Conservation (phyloP, 352 stramenopile species). For the Stramenopiles sp. region DNA sequence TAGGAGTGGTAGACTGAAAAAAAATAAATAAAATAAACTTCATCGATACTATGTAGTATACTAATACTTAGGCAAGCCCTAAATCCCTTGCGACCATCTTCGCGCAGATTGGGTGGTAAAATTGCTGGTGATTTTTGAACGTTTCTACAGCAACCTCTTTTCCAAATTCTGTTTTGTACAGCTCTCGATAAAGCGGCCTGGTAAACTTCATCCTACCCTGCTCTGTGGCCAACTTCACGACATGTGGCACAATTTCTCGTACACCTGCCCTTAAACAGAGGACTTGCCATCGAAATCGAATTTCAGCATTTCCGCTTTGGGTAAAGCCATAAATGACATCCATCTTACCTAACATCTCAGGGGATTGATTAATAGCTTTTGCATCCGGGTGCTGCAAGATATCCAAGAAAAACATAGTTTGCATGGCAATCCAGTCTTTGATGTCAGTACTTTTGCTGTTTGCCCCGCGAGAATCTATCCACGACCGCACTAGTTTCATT, state of each 20-base stretch:
- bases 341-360: conserved; percentile 35
- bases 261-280: conserved; percentile 38
- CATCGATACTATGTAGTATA: too few species aligned
- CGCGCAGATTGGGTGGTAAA: conserved; percentile 60
- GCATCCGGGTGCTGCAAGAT: too few species aligned
- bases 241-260: conserved; percentile 32
- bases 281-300: conserved; percentile 50
- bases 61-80: too few species aligned
- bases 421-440: too few species aligned
- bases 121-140: conserved; percentile 40
- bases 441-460: too few species aligned
- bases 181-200: conserved; percentile 44
- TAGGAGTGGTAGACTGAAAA: too few species aligned
- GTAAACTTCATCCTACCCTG: conserved; percentile 71
- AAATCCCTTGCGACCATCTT: conserved; percentile 52
- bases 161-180: conserved; percentile 35
- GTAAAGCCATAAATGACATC: conserved; percentile 40
- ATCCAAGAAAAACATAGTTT: too few species aligned
- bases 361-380: too few species aligned
- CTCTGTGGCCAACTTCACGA: conserved; percentile 46
- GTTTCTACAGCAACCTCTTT: conserved; percentile 32
- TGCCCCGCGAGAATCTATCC: too few species aligned
- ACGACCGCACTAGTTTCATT: too few species aligned
- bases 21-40: too few species aligned
- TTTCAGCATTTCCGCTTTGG: conserved; percentile 45